Percentiles rank a stretch among this genome's conserved stretches.
Conservation (phyloP, 2,329 filamentous ascomycete species). For the Colletotrichum viniferum region DNA sequence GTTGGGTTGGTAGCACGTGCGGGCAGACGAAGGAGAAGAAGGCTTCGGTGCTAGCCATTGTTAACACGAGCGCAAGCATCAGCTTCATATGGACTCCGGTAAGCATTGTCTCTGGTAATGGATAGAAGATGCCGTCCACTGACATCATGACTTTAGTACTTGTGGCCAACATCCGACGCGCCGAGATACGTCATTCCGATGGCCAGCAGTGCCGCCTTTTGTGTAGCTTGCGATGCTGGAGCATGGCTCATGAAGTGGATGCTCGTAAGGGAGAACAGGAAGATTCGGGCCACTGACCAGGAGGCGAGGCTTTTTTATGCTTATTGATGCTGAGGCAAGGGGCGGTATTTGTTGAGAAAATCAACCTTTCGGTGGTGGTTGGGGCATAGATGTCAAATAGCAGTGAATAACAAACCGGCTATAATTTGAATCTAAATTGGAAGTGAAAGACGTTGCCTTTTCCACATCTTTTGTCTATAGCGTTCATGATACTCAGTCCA, state of each 20-base stretch:
- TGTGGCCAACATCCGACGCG: conserved; percentile 41
- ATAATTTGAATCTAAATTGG: too few relatives aligned
- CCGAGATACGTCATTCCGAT: conserved; percentile 44
- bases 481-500: accelerated
- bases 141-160: conserved; percentile 25
- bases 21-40: conserved; percentile 46
- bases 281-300: conserved; percentile 16
- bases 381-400: neutral
- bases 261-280: conserved; percentile 26
- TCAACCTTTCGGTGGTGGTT: accelerated
- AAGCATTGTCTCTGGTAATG: neutral
- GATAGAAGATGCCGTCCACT: neutral
- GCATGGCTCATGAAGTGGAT: conserved; percentile 28
- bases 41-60: conserved; percentile 37
- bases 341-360: neutral
- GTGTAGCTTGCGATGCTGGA: conserved; percentile 25
- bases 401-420: too few relatives aligned
- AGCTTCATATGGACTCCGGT: conserved; percentile 24
- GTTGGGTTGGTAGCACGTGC: conserved; percentile 38
- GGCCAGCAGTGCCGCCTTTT: conserved; percentile 22
- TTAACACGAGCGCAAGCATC: conserved; percentile 23
- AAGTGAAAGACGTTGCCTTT: too few relatives aligned
- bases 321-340: neutral
- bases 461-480: too few relatives aligned
- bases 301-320: conserved; percentile 17